A percentile compares a stretch with the other conserved stretches of the same genome.
These are phyloP conservation scores for Fistulifera pelliculosa DNA, from an alignment of 108 stramenopile species.

Conservation along the genomic window DNA sequence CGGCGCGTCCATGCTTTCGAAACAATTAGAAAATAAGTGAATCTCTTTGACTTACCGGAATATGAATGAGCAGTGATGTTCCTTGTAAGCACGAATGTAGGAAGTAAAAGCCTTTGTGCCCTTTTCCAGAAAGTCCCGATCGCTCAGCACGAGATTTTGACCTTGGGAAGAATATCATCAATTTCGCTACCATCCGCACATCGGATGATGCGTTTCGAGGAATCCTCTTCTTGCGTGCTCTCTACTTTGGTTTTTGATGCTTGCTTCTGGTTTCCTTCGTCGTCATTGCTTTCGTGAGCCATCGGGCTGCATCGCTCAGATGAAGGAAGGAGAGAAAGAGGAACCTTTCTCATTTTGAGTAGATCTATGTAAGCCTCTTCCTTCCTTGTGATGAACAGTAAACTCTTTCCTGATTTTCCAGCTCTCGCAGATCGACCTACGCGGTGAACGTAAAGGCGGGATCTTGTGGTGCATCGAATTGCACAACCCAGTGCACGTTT, in stretches of 20 bases:
- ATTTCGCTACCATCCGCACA: slow-evolving; percentile 8
- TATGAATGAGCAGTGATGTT: slow-evolving; percentile 86
- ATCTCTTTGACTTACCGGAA: slow-evolving; percentile 60
- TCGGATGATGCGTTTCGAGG: no score
- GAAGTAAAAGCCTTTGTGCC: slow-evolving; percentile 94
- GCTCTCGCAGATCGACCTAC: slow-evolving; percentile 95
- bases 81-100: slow-evolving; percentile 94
- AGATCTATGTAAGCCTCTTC: slow-evolving; percentile 94
- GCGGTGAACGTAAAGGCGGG: slow-evolving; percentile 96
- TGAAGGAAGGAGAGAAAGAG: slow-evolving; percentile 45
- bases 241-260: neutral
- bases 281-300: slow-evolving; percentile 13
- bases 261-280: slow-evolving; percentile 10
- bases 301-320: slow-evolving; percentile 45
- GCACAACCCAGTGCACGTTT: slow-evolving; percentile 93
- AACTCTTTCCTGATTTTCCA: slow-evolving; percentile 73
- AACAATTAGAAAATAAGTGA: neutral
- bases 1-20: slow-evolving; percentile 12
- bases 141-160: slow-evolving; percentile 68
- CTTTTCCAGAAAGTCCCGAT: slow-evolving; percentile 93
- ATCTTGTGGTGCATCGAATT: slow-evolving; percentile 95
- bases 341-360: slow-evolving; percentile 75
- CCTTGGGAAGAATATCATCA: slow-evolving; percentile 49
- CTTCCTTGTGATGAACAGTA: slow-evolving; percentile 83
- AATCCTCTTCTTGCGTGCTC: neutral